Evolutionary conservation across 2,329 filamentous ascomycete genomes (phyloP).

Genomic region (Sphaerulina populicola): DNA sequence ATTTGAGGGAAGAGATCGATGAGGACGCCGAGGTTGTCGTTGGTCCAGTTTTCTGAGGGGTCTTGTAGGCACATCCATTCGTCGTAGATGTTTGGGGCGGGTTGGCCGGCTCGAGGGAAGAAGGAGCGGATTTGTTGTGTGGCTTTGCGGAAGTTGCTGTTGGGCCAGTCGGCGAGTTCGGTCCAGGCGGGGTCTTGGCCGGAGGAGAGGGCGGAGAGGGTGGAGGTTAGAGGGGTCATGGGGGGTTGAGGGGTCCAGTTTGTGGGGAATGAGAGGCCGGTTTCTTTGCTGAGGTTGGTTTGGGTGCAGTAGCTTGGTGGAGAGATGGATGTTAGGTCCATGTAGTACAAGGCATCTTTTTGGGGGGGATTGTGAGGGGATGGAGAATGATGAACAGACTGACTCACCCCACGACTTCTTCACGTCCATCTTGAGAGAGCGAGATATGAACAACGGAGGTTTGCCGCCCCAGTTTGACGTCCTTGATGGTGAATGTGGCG

Average conservation of each 20-base stretch:
- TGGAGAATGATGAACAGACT: slow-evolving; percentile 1
- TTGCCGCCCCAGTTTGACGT: slow-evolving; percentile 57
- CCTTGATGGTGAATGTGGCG: slow-evolving; percentile 50
- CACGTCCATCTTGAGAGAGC: slow-evolving; percentile 45
- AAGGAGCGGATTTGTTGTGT: slow-evolving; percentile 45
- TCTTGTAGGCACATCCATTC: slow-evolving; percentile 59
- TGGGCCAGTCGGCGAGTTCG: slow-evolving; percentile 38
- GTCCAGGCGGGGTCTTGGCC: slow-evolving; percentile 45
- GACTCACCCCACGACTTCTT: slow-evolving; percentile 50
- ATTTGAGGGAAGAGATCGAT: slow-evolving; percentile 62
- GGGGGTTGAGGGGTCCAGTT: slow-evolving; percentile 46
- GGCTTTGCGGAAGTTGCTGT: slow-evolving; percentile 43
- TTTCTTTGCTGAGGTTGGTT: slow-evolving; percentile 52
- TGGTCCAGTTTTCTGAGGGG: slow-evolving; percentile 55
- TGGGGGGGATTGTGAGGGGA: not conserved
- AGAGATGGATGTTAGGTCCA: slow-evolving; percentile 28
- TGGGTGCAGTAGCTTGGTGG: slow-evolving; percentile 51
- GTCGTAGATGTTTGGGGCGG: slow-evolving; percentile 43
- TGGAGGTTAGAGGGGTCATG: slow-evolving; percentile 29
- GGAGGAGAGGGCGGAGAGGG: slow-evolving; percentile 35
- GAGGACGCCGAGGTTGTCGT: slow-evolving; percentile 56
- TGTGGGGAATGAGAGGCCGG: slow-evolving; percentile 50
- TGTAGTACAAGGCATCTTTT: not conserved
- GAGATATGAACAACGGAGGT: slow-evolving; percentile 56
- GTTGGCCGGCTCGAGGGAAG: slow-evolving; percentile 44